Evolutionary conservation across 345 rosid species (phyloP).

Genomic region (Bruguiera sexangula): DNA sequence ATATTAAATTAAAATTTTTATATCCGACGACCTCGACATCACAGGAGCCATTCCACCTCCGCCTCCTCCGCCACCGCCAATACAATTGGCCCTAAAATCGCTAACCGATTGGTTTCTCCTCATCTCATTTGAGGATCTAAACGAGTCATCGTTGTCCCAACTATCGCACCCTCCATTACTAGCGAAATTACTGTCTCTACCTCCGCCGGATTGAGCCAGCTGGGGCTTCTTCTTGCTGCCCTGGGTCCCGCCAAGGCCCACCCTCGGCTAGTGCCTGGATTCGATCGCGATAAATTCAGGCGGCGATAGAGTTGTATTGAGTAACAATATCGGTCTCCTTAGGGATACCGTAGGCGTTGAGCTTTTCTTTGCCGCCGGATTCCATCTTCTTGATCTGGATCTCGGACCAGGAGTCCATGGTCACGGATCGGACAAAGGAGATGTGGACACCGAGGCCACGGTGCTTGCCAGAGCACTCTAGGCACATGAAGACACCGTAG

Average conservation of each 20-base stretch:
- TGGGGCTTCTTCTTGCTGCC: constrained; percentile 53
- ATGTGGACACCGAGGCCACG: constrained; percentile 98
- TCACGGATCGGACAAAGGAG: constrained; percentile 97
- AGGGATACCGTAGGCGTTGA: constrained; percentile 67
- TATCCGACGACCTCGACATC: constrained; percentile 65
- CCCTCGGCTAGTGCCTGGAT: constrained; percentile 90
- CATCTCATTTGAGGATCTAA: constrained; percentile 54
- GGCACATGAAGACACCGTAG: constrained; percentile 93
- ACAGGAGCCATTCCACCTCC: constrained; percentile 46
- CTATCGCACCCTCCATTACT: constrained; percentile 71
- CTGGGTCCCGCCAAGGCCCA: constrained; percentile 72
- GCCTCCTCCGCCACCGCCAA: constrained; percentile 22
- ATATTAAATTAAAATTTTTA: no score
- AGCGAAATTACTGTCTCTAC: constrained; percentile 29
- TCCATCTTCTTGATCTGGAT: constrained; percentile 99
- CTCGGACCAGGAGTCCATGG: constrained; percentile 99
- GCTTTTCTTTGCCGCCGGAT: constrained; percentile 78
- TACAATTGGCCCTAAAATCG: constrained; percentile 49
- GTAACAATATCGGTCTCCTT: constrained; percentile 76
- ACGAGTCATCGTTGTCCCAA: constrained; percentile 80
- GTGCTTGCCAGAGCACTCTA: constrained; percentile 99
- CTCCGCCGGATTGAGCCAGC: constrained; percentile 36
- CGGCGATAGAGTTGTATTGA: constrained; percentile 84
- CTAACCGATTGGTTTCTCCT: constrained; percentile 78
- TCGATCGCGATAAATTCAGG: constrained; percentile 72